Evolutionary conservation across 2,329 filamentous ascomycete species (phyloP), one percentile per base, ranked within the genome.

Genomic region (Sporothrix brunneoviolacea): DNA sequence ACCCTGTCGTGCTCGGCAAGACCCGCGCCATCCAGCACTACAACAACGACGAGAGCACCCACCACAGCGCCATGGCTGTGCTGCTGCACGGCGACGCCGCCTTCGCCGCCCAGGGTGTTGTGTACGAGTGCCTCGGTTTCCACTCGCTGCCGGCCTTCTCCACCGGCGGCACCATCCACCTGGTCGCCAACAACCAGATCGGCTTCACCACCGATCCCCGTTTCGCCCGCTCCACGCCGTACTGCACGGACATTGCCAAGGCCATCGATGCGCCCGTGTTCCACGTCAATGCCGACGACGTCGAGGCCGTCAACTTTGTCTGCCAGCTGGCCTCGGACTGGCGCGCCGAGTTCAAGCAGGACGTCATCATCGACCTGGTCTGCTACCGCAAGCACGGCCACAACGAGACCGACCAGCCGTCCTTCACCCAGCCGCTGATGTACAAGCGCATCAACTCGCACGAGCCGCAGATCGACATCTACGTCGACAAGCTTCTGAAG

Each of bases 151-250:
- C 93, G 27, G 88, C 87, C 60, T 98, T 96, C 75, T 95, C 94
- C 43, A 97, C 93, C 48, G 93, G 93, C 62, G 93, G 93, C 65
- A 98, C 93, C 52, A 88, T 98, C 62, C 93, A 98, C 72, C 78
- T 98, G 58, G 84, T 98, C 53, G 91, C 97, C 61, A 98, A 98
- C 82, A 98, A 98, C 80, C 93, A 98, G 78, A 98, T 98, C 68
- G 93, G 93, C 70, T 98, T 98, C 78, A 98, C 93, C 48, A 98
- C 93, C 19, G 93, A 98, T 66, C 93, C 93, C 59, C 89, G 93
- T 65, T 98, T 95, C 70, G 86, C 93, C 61, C 90, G 93, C 61
- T 98, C 93, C 18, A 98, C 93, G 44, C 88, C 93, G 39, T 98
- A 98, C 81, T 98, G 93, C 74, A 97, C 93, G 38, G 93, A 98